Conservation (phyloP, 257 asterid species). For the Jacaranda copaia region DNA sequence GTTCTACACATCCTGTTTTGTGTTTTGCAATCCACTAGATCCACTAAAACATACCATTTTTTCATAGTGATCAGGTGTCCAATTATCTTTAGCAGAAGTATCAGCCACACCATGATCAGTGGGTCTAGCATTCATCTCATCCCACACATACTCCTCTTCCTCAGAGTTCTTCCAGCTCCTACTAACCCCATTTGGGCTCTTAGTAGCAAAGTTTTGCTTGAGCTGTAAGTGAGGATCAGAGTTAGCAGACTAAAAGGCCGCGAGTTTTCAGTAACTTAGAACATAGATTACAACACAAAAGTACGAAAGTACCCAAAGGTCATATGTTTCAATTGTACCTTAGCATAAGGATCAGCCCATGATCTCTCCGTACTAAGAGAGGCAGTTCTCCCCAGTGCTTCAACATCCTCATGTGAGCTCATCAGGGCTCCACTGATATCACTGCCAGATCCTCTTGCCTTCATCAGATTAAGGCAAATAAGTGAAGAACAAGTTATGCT, state of each 20-base stretch:
- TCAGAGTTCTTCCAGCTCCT: constrained; percentile 75
- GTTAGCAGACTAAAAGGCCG: constrained; percentile 41
- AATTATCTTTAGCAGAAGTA: constrained; percentile 52
- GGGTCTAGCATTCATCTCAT: constrained; percentile 57
- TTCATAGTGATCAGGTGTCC: constrained; percentile 54
- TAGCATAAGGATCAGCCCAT: constrained; percentile 51
- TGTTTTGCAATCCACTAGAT: constrained; percentile 1
- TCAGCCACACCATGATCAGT: constrained; percentile 39
- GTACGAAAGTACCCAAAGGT: not conserved
- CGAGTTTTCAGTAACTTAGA: constrained; percentile 35
- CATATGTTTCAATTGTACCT: constrained; percentile 40
- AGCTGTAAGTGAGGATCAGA: constrained; percentile 43
- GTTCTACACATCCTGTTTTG: not conserved
- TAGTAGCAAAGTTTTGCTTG: constrained; percentile 37
- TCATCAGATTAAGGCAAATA: constrained; percentile 36
- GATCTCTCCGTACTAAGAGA: constrained; percentile 50
- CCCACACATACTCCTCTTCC: constrained; percentile 82
- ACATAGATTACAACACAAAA: not conserved
- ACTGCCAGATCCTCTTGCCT: constrained; percentile 53
- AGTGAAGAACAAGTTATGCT: constrained; percentile 14
- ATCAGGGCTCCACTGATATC: constrained; percentile 41
- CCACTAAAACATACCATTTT: constrained; percentile 47
- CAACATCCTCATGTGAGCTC: constrained; percentile 48
- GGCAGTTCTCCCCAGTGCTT: constrained; percentile 49
- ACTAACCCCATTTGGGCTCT: constrained; percentile 41